These are phyloP conservation scores for Solanum sparsipilum DNA, from an alignment of 257 asterid species.

Conservation along the genomic window DNA sequence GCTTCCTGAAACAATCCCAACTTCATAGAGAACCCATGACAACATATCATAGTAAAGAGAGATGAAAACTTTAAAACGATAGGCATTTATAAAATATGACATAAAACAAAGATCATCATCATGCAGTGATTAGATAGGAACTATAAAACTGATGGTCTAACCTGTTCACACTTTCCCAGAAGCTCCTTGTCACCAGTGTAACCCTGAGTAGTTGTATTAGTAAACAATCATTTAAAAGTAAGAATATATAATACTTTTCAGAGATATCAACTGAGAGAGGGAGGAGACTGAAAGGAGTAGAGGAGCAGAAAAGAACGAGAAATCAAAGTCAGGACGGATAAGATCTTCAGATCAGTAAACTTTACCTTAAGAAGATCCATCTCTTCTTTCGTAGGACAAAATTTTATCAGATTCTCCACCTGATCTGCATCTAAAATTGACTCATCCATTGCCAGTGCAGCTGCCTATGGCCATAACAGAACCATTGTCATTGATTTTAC, in stretches of 20 bases:
- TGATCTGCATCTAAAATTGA: conserved; percentile 93
- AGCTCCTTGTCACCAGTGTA: conserved; percentile 83
- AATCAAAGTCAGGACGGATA: background rate
- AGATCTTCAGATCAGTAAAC: background rate
- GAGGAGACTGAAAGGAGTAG: background rate
- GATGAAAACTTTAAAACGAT: background rate
- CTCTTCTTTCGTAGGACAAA: conserved; percentile 96
- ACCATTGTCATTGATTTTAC: background rate
- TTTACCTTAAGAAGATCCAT: conserved; percentile 96
- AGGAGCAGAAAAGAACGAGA: background rate
- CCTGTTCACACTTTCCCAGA: conserved; percentile 98
- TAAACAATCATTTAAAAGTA: conserved; percentile 2
- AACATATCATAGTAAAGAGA: background rate
- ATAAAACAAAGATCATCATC: background rate
- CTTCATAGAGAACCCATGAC: background rate
- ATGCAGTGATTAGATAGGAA: background rate
- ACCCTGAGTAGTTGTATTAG: conserved; percentile 32
- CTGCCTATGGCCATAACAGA: conserved; percentile 45
- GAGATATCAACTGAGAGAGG: background rate
- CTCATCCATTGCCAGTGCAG: conserved; percentile 96
- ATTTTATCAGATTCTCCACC: conserved; percentile 91
- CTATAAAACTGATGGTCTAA: conserved; percentile 11
- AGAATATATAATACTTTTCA: background rate
- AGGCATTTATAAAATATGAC: background rate
- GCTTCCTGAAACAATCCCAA: background rate